Conservation (phyloP, 1,284 basidiomycete species). For the Fistulinella staudtii region DNA sequence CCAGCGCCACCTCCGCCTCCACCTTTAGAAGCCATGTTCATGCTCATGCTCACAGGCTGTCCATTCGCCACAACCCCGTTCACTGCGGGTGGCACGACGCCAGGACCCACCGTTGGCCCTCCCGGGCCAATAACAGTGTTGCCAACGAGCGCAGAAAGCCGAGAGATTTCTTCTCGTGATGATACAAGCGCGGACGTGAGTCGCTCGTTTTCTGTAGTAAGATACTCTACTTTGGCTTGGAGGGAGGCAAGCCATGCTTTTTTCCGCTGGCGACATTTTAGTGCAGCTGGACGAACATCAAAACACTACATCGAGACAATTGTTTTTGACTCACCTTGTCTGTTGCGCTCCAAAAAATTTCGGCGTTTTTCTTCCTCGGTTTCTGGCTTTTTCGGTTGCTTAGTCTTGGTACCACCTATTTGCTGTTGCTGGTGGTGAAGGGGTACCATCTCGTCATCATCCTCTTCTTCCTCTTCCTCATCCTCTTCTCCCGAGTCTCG, state of each 20-base stretch:
- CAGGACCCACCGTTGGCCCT: conserved; percentile 27
- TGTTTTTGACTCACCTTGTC: conserved; percentile 62
- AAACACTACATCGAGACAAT: conserved; percentile 1
- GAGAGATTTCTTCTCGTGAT: conserved; percentile 76
- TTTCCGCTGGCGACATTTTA: conserved; percentile 98
- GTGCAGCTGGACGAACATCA: conserved; percentile 62
- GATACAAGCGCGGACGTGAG: conserved; percentile 73
- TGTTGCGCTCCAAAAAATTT: conserved; percentile 92
- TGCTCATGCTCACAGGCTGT: conserved; percentile 44
- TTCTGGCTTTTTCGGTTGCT: conserved; percentile 67
- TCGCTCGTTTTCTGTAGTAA: conserved; percentile 92
- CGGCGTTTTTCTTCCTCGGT: conserved; percentile 94
- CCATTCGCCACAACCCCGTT: conserved; percentile 31
- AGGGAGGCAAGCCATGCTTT: conserved; percentile 95
- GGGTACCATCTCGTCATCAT: conserved; percentile 40
- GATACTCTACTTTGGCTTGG: conserved; percentile 90
- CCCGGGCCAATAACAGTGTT: conserved; percentile 49
- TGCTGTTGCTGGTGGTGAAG: conserved; percentile 23
- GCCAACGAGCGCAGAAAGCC: conserved; percentile 67
- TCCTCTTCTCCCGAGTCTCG: conserved; percentile 40
- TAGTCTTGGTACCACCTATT: conserved; percentile 27
- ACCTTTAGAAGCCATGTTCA: conserved; percentile 37
- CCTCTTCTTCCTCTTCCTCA: conserved; percentile 51
- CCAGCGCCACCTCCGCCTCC: conserved; percentile 19
- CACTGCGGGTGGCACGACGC: conserved; percentile 27